Base-by-base conservation (phyloP, 345 rosid species). In the Rhodamnia rubescens region DNA sequence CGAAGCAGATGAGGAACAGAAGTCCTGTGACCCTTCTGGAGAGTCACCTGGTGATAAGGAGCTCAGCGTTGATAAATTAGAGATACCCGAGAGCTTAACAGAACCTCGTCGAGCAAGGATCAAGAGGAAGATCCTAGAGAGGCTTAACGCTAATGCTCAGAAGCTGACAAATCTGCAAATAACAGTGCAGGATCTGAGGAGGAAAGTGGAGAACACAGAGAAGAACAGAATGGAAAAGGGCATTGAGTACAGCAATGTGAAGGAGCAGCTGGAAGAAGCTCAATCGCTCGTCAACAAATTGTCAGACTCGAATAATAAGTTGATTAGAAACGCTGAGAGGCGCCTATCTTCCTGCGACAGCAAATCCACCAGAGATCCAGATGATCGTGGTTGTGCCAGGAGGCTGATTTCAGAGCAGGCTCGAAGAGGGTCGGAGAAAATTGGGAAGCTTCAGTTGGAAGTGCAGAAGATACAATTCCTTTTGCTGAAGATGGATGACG, bases 381-480 rank as follows among this genome's bases (percentile, higher is more conserved):
- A 88, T 6, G 96, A 93, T 78, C 94, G 92, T 84, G 89, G 86
- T 44, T 85, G 56, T 20, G 89, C 91, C 42, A 91, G 92, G 87
- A 92, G 89, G 84, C 89, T 89, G 85, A 86, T 91, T 56, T 89
- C 94, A 24, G 98, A 96, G 64, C 96, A 96, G 89, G 96, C 97
- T 52, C 91, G 93, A 90, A 92, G 94, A 87, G 95, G 90, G 83
- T 93, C 99, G 1, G 99, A 98, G 91, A 95, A 93, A 91, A 93
- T 94, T 14, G 96, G 95, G 47, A 88, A 93, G 82, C 90, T 98
- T 89, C 98, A 98, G 89, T 64, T 93, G 86, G 99, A 98, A 92
- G 94, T 96, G 90, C 98, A 95, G 92, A 96, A 94, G 87, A 82
- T 98, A 78, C 99, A 95, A 92, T 92, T 90, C 90, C 86, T 95